A percentile compares a stretch with the other conserved stretches of the same genome.
Evolutionary conservation across 768 basidiomycete genomes (phyloP).

Genomic region (Lactarius trivialis): DNA sequence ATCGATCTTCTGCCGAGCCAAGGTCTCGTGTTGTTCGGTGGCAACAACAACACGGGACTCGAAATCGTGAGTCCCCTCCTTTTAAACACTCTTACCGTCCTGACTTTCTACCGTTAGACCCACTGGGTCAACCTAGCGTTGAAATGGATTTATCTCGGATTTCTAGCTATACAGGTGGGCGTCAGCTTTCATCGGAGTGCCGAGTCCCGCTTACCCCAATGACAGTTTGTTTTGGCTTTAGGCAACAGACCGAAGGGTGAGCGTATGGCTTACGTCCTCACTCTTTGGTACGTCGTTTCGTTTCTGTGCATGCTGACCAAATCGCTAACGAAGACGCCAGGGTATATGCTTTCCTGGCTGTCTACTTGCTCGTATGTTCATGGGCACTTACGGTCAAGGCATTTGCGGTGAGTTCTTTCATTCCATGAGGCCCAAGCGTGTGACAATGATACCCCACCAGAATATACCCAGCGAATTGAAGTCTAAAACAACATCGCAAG

Average conservation of each 20-base stretch:
- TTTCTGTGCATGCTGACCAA: not conserved
- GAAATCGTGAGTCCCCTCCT: conserved; percentile 46
- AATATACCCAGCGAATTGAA: conserved; percentile 47
- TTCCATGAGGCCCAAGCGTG: not conserved
- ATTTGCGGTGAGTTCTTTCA: conserved; percentile 49
- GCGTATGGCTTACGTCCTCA: conserved; percentile 58
- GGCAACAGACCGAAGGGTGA: conserved; percentile 90
- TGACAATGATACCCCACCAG: conserved; percentile 30
- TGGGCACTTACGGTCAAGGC: conserved; percentile 77
- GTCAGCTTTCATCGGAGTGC: not conserved
- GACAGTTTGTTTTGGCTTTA: conserved; percentile 60
- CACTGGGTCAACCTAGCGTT: conserved; percentile 80
- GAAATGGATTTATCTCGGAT: conserved; percentile 83
- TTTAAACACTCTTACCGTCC: not conserved
- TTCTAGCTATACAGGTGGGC: conserved; percentile 69
- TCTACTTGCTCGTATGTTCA: conserved; percentile 85
- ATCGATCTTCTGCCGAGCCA: conserved; percentile 71
- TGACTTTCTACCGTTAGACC: conserved; percentile 43
- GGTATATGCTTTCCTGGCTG: conserved; percentile 77
- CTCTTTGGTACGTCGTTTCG: conserved; percentile 52
- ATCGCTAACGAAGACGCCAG: conserved; percentile 31
- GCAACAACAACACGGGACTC: conserved; percentile 28
- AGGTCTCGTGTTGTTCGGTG: conserved; percentile 63
- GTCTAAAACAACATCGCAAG: conserved; percentile 41
- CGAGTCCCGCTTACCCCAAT: not conserved